phyloP scores from a whole-genome alignment of 2,329 filamentous ascomycete species.

The Nothophoma quercina region DNA sequence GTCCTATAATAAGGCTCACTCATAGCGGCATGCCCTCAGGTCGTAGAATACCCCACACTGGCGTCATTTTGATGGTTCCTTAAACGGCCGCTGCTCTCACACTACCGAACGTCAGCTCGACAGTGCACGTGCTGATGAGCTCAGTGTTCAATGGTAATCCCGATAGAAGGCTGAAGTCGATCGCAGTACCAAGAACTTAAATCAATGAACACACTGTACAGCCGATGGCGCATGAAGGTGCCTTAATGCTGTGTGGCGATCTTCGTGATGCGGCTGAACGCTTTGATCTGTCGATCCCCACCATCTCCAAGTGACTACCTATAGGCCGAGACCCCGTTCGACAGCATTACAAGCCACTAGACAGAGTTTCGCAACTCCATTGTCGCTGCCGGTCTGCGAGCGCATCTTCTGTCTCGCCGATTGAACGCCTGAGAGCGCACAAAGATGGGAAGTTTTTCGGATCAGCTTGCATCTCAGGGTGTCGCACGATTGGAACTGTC shows the following conservation, averaged over 20 bases:
- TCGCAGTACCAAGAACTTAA: neutral
- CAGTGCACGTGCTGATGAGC: neutral
- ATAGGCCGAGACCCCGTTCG: neutral
- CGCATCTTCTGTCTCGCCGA: neutral
- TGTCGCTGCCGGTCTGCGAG: neutral
- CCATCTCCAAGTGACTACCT: neutral
- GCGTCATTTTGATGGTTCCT: slow-evolving; percentile 1
- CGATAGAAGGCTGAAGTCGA: neutral
- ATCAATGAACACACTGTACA: neutral
- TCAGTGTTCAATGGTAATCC: neutral
- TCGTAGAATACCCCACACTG: slow-evolving; percentile 1
- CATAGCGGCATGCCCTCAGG: too few species aligned
- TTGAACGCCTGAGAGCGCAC: neutral
- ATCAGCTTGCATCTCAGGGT: neutral
- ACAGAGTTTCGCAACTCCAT: neutral
- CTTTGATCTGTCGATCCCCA: neutral
- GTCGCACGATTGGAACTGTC: neutral
- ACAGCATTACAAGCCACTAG: neutral
- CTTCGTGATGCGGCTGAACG: neutral
- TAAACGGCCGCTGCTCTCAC: neutral
- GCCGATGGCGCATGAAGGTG: neutral
- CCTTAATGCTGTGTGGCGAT: neutral
- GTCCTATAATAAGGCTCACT: neutral
- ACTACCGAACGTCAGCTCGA: slow-evolving; percentile 1
- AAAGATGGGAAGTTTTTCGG: neutral